These are phyloP conservation scores for Bacidia gigantensis DNA, from an alignment of 495 filamentous ascomycete genomes.

Conservation along the genomic window DNA sequence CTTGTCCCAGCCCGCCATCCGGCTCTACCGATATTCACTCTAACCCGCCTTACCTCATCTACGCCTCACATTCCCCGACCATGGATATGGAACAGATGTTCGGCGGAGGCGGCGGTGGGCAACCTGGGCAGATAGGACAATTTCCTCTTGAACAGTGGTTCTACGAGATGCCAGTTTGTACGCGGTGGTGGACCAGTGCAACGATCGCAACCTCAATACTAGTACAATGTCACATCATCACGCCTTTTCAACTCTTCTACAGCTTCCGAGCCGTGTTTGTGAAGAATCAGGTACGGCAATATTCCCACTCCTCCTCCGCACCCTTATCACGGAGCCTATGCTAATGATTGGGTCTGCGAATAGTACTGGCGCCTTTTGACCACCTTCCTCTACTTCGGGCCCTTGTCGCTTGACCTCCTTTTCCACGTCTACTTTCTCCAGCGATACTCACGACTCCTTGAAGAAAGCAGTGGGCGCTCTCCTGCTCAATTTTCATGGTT, in stretches of 20 bases:
- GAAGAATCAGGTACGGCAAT: conserved; percentile 59
- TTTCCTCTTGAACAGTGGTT: conserved; percentile 94
- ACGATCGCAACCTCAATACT: conserved; percentile 78
- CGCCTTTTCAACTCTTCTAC: conserved; percentile 91
- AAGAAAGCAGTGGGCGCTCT: conserved; percentile 81
- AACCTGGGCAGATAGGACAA: conserved; percentile 44
- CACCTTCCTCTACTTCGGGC: conserved; percentile 95
- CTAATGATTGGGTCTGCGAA: not conserved
- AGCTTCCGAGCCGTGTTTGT: conserved; percentile 83
- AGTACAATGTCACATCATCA: conserved; percentile 83
- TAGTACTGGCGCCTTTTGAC: conserved; percentile 93
- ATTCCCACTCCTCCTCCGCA: not conserved
- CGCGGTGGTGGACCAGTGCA: conserved; percentile 89
- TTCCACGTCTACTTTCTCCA: conserved; percentile 99
- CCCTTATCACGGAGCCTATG: not conserved
- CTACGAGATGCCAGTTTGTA: conserved; percentile 93
- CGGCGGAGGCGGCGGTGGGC: conserved; percentile 39
- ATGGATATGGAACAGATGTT: conserved; percentile 55
- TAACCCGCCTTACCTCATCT: no score
- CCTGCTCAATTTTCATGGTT: conserved; percentile 93
- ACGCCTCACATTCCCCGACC: conserved; percentile 1
- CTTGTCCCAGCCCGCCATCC: not conserved
- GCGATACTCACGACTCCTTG: conserved; percentile 87
- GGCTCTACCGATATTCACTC: not conserved
- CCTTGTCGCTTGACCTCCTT: conserved; percentile 82